Conservation (phyloP, 306 rosid species). For the Begonia masoniana region DNA sequence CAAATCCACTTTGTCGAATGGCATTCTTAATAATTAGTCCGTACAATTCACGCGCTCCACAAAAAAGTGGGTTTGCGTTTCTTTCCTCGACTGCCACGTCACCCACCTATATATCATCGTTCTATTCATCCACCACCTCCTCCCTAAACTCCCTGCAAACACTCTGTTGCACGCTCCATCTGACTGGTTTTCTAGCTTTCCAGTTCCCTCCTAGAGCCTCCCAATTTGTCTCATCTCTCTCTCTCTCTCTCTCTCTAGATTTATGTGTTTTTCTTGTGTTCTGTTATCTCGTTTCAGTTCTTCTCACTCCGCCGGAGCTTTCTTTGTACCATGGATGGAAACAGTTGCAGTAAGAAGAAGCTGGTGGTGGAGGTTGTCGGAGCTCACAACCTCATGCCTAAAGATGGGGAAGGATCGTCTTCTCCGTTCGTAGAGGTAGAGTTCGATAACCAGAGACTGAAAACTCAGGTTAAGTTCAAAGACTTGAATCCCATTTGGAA, state of each 20-base stretch:
- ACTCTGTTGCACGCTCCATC: constrained; percentile 17
- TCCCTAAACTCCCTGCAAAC: background rate
- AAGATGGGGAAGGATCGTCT: constrained; percentile 52
- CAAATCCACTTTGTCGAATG: constrained; percentile 16
- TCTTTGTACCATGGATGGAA: constrained; percentile 11
- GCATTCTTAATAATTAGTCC: constrained; percentile 6
- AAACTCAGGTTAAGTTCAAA: constrained; percentile 44
- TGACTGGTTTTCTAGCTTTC: constrained; percentile 3
- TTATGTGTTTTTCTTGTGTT: background rate
- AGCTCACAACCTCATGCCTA: constrained; percentile 61
- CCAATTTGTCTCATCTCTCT: constrained; percentile 6
- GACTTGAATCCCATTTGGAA: constrained; percentile 54
- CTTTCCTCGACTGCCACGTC: constrained; percentile 8
- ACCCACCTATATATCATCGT: background rate
- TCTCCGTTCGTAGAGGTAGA: constrained; percentile 47
- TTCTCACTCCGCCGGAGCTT: too few species aligned
- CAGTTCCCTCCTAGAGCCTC: constrained; percentile 12
- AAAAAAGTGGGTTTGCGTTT: background rate
- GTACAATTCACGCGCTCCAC: constrained; percentile 1
- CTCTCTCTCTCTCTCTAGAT: background rate
- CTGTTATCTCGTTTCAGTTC: background rate
- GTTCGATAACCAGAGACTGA: constrained; percentile 38
- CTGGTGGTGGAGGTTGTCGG: constrained; percentile 44
- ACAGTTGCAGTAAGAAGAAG: constrained; percentile 20
- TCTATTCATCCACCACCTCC: background rate